Evolutionary conservation across 352 stramenopile genomes (phyloP).

Genomic region (Phytophthora idaei): DNA sequence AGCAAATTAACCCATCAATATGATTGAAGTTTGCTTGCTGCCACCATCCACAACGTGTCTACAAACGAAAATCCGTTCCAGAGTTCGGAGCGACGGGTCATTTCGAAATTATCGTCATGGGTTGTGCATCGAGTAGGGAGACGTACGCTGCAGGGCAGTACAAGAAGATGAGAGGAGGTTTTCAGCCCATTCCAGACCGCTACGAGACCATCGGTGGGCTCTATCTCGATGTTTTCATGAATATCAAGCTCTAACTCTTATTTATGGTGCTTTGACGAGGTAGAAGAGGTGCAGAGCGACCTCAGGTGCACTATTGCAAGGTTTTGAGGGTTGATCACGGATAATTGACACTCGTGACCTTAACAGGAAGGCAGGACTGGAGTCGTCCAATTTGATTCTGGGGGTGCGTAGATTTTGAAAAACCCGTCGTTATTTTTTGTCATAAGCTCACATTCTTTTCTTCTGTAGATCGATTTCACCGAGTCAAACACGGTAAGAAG

Average conservation of each 20-base stretch:
- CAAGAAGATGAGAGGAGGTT: slow-evolving; percentile 24
- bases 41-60: slow-evolving; percentile 3
- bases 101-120: slow-evolving; percentile 28
- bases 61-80: slow-evolving; percentile 19
- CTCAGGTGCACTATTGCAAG: slow-evolving; percentile 22
- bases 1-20: slow-evolving; percentile 3
- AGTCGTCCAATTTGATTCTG: slow-evolving; percentile 68
- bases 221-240: neutral
- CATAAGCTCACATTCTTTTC: neutral
- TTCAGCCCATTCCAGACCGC: slow-evolving; percentile 57
- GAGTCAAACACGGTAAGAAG: slow-evolving; percentile 61
- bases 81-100: slow-evolving; percentile 15
- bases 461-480: slow-evolving; percentile 69
- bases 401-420: slow-evolving; percentile 24
- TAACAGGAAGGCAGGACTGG: slow-evolving; percentile 45
- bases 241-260: slow-evolving; percentile 4
- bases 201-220: slow-evolving; percentile 62
- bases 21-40: slow-evolving; percentile 9
- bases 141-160: neutral
- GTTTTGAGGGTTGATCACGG: too few species aligned
- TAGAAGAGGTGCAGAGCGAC: slow-evolving; percentile 51
- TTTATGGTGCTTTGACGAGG: neutral
- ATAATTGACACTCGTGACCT: neutral
- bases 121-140: slow-evolving; percentile 29
- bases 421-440: neutral